Evolutionary conservation across 495 filamentous ascomycete species (phyloP), one percentile per base, ranked within the genome.

Genomic region (Hypomontagnella submonticulosa): DNA sequence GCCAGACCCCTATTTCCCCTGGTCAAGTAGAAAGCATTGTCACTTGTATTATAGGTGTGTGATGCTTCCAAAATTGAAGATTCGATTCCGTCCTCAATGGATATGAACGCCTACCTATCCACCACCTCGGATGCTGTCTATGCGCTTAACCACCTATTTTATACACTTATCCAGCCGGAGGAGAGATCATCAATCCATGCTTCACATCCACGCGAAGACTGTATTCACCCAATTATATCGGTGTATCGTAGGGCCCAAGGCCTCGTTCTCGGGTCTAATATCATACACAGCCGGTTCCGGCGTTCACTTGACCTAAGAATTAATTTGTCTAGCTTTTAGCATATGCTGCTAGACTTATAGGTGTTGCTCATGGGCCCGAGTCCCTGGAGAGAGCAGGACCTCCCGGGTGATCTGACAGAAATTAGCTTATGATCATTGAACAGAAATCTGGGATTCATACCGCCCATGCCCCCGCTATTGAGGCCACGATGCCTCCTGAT

Each of bases 381-480:
- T 51, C 20, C 36, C 51, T 19, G 62, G 47, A 5, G 80, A 85
- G 64, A 89, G 80, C 33, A 89, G 41, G 23, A 85, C 80, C 71
- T 84, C 85, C 64, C 83, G 80, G 40, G 83, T 79, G 16, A 89
- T 78, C 87, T 89, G 63, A 38, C 57, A 36, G 4, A 12, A 4
- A 60, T 73, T 67, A 55, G 71, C n/a, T 15, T 49, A 16, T 57
- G 33, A 48, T 37, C 33, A 23, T 27, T n/a, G 27, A 4, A 48
- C 9, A 34, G 13, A 49, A 6, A 38, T 32, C 30, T 11, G 10
- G 20, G 34, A 59, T 86, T 50, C 90, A 71, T 87, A 98, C 92
- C 68, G 91, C 87, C 95, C 95, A 99, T 50, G 77, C 84, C 56
- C 92, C 94, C 32, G 95, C 95, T 55, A 92, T 84, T 12, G 86